Evolutionary conservation across 1,284 basidiomycete genomes (phyloP).

Genomic region (Ceratobasidium sp.): DNA sequence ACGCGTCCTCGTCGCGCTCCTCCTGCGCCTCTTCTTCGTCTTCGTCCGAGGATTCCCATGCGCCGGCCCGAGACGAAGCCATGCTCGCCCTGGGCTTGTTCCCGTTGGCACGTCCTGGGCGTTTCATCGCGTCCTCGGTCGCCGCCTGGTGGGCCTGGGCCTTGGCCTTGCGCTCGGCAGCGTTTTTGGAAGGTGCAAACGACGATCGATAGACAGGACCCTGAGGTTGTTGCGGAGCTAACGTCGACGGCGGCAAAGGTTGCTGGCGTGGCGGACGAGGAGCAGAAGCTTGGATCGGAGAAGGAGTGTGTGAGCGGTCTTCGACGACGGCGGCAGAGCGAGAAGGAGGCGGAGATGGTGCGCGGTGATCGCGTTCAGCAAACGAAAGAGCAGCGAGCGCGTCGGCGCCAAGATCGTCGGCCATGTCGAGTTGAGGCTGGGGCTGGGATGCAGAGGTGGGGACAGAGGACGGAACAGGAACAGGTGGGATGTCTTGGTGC

Average conservation of each 20-base stretch:
- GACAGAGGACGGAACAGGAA: constrained; percentile 4
- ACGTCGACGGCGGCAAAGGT: constrained; percentile 15
- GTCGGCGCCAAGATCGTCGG: constrained; percentile 63
- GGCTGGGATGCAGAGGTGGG: constrained; percentile 38
- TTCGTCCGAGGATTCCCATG: constrained; percentile 79
- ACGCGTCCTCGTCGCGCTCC: constrained; percentile 70
- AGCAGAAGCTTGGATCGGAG: constrained; percentile 42
- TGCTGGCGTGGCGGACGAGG: constrained; percentile 37
- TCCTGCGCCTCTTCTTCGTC: constrained; percentile 84
- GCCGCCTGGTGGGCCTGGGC: constrained; percentile 81
- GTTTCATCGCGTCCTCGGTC: constrained; percentile 72
- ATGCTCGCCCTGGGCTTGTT: constrained; percentile 53
- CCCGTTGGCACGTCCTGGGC: constrained; percentile 74
- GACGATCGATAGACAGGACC: constrained; percentile 66
- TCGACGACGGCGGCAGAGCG: constrained; percentile 40
- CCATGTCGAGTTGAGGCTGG: constrained; percentile 45
- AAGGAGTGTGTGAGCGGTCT: constrained; percentile 21
- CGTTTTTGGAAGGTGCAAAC: constrained; percentile 82
- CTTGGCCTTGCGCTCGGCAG: constrained; percentile 81
- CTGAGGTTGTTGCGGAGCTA: constrained; percentile 46
- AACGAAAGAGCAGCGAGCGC: constrained; percentile 79
- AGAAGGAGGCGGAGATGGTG: constrained; percentile 40
- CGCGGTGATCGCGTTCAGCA: constrained; percentile 62
- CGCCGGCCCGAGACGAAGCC: constrained; percentile 56
- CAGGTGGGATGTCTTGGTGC: constrained; percentile 14